Evolutionary conservation across 169 alveolate species (phyloP).

Genomic region (Plasmodium chabaudi): DNA sequence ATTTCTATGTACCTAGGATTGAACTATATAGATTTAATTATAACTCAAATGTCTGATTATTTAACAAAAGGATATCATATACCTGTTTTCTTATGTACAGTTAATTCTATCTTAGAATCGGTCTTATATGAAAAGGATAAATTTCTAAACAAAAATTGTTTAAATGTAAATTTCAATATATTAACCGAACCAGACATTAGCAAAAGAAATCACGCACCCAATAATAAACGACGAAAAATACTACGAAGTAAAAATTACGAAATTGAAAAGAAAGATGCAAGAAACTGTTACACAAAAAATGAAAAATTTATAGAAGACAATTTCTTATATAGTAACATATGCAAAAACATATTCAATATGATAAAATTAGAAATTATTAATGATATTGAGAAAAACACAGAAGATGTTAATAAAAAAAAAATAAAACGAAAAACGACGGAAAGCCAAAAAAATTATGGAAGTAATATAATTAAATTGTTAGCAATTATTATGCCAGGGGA

Average conservation of each 20-base stretch:
- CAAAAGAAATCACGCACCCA: not conserved
- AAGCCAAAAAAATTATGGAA: slow-evolving; percentile 74
- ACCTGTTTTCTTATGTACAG: slow-evolving; percentile 61
- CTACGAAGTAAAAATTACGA: not conserved
- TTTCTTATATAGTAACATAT: slow-evolving; percentile 7
- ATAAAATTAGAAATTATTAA: slow-evolving; percentile 64
- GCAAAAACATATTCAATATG: slow-evolving; percentile 61
- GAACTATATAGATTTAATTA: slow-evolving; percentile 58
- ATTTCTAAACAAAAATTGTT: slow-evolving; percentile 50
- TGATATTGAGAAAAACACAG: slow-evolving; percentile 69
- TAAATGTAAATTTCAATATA: slow-evolving; percentile 27
- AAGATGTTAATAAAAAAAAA: slow-evolving; percentile 68
- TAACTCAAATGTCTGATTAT: slow-evolving; percentile 67
- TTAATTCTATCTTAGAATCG: slow-evolving; percentile 54
- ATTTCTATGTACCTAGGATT: slow-evolving; percentile 76
- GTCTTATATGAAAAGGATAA: slow-evolving; percentile 56
- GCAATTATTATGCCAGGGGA: slow-evolving; percentile 41
- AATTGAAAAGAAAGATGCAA: not conserved
- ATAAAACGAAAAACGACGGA: slow-evolving; percentile 70
- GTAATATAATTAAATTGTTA: slow-evolving; percentile 61
- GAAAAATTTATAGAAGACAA: not conserved
- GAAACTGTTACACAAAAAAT: not conserved
- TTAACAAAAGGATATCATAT: slow-evolving; percentile 71
- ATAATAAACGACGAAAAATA: not conserved
- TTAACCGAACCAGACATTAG: slow-evolving; percentile 8